phyloP scores from a whole-genome alignment of 1,284 basidiomycete genomes.

The Trametes polyzona region DNA sequence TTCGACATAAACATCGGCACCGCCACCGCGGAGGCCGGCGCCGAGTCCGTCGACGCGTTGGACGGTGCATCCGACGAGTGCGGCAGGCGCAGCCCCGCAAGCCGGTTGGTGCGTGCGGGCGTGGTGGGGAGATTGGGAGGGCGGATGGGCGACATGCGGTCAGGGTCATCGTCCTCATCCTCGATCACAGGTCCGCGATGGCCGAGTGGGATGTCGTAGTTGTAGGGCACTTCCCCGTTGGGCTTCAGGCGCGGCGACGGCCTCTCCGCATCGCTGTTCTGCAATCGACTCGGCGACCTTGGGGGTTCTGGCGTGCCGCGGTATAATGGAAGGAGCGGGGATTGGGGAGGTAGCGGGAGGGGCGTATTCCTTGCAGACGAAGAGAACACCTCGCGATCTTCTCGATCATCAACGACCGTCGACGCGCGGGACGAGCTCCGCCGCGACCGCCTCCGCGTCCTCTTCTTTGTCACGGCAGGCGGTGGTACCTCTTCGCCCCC shows the following conservation, averaged over 20 bases:
- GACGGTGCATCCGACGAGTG: conserved; percentile 58
- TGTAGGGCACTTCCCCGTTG: conserved; percentile 31
- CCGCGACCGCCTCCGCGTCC: conserved; percentile 61
- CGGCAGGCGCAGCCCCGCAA: conserved; percentile 40
- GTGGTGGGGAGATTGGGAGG: conserved; percentile 38
- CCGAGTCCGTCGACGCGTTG: conserved; percentile 48
- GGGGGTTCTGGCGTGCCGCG: conserved; percentile 33
- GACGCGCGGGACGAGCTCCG: conserved; percentile 55
- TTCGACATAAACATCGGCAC: conserved; percentile 55
- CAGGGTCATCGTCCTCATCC: conserved; percentile 61
- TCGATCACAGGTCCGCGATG: conserved; percentile 73
- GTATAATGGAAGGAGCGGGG: conserved; percentile 47
- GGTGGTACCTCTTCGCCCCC: conserved; percentile 63
- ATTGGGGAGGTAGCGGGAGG: conserved; percentile 52
- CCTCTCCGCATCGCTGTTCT: conserved; percentile 35
- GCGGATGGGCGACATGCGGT: conserved; percentile 44
- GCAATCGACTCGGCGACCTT: conserved; percentile 26
- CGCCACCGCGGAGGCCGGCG: conserved; percentile 40
- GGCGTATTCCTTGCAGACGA: conserved; percentile 64
- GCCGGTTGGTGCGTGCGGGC: conserved; percentile 34
- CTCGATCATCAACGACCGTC: conserved; percentile 66
- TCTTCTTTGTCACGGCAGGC: conserved; percentile 43
- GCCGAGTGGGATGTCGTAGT: conserved; percentile 45
- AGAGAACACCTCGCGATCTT: conserved; percentile 66
- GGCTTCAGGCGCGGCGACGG: conserved; percentile 29